phyloP scores from a whole-genome alignment of 2,329 filamentous ascomycete genomes.

The Aspergillus alliaceus region DNA sequence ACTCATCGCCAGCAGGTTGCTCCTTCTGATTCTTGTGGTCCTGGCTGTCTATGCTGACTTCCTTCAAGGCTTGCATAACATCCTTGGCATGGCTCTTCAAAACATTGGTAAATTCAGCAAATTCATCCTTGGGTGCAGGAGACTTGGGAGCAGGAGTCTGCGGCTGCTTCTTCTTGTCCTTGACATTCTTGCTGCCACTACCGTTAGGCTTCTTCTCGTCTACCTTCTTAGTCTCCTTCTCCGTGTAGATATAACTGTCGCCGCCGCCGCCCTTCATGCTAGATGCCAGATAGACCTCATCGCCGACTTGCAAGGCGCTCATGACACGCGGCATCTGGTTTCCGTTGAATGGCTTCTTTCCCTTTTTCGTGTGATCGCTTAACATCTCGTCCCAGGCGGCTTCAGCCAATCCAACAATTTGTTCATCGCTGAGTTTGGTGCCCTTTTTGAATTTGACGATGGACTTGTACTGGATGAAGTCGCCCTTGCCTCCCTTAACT shows the following conservation, averaged over 20 bases:
- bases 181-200: neutral
- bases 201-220: neutral
- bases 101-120: neutral
- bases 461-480: neutral
- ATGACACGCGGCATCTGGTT: neutral
- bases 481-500: neutral
- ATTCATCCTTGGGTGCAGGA: neutral
- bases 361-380: neutral
- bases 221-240: neutral
- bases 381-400: neutral
- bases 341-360: neutral
- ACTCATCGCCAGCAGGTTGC: neutral
- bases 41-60: neutral
- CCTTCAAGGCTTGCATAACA: constrained; percentile 1
- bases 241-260: neutral
- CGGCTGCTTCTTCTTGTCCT: neutral
- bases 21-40: neutral
- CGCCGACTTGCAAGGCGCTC: neutral
- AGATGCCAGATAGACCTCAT: neutral
- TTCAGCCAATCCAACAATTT: neutral
- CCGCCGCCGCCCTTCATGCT: neutral
- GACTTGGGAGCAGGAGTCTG: no score
- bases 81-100: neutral
- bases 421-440: neutral
- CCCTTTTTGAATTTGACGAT: neutral